These are phyloP conservation scores for Apiospora phragmitis DNA, from an alignment of 2,329 filamentous ascomycete genomes.

Conservation along the genomic window DNA sequence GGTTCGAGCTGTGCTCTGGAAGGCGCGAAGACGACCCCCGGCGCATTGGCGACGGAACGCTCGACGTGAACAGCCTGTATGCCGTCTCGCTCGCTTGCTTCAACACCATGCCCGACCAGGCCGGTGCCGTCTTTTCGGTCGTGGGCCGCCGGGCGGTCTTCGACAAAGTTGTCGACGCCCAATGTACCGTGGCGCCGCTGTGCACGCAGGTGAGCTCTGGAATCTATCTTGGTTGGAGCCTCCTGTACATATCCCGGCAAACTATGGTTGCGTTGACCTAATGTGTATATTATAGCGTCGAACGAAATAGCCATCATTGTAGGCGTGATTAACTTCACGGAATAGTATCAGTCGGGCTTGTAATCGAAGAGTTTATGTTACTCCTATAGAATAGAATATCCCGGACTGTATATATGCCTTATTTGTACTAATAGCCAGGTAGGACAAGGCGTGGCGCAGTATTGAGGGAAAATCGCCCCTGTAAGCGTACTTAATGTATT, in stretches of 20 bases:
- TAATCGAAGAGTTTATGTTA: background rate
- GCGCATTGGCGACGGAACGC: background rate
- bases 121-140: background rate
- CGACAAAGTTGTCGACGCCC: too few species aligned
- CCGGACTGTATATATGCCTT: background rate
- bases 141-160: background rate
- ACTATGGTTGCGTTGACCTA: background rate
- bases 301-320: too few species aligned
- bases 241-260: background rate
- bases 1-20: background rate
- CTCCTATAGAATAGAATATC: too few species aligned
- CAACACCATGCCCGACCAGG: background rate
- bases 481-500: too few species aligned
- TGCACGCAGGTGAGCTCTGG: background rate
- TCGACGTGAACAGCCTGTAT: background rate
- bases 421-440: background rate
- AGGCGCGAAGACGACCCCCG: background rate
- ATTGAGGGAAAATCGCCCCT: too few species aligned
- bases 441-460: too few species aligned
- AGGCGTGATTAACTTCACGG: background rate
- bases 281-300: too few species aligned
- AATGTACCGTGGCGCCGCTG: background rate
- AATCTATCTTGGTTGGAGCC: background rate
- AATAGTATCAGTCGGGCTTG: background rate
- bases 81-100: background rate